A percentile compares a stretch with the other conserved stretches of the same genome.
phyloP scores from a whole-genome alignment of 345 rosid genomes.

The Schrenkiella parvula region DNA sequence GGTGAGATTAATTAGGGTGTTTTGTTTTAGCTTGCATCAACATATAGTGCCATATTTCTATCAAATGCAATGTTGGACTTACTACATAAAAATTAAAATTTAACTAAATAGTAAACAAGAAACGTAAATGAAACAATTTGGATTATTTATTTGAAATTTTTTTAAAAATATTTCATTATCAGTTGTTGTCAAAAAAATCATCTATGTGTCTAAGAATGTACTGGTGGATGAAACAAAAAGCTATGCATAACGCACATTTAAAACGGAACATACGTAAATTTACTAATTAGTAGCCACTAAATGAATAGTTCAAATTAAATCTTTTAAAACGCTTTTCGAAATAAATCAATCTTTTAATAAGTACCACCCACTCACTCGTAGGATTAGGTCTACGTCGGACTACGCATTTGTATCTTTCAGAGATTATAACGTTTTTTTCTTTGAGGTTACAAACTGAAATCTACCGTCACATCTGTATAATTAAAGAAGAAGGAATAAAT shows the following conservation, averaged over 20 bases:
- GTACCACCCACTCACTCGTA: not conserved
- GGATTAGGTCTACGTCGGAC: not conserved
- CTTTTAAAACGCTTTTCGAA: not conserved
- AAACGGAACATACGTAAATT: not conserved
- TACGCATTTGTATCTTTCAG: not conserved
- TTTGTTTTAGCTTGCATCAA: not conserved
- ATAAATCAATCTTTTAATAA: not conserved
- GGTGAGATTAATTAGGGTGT: not conserved
- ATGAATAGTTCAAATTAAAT: conserved; percentile 3
- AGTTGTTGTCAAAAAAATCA: too few species aligned
- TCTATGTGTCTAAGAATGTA: not conserved
- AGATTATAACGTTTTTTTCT: conserved; percentile 4
- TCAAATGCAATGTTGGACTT: not conserved
- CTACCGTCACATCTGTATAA: conserved; percentile 2
- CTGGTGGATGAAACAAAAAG: not conserved
- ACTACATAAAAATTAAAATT: not conserved
- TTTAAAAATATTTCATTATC: too few species aligned
- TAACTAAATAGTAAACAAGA: not conserved
- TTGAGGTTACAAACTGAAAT: conserved; percentile 1
- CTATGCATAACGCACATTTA: conserved; percentile 1
- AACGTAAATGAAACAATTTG: not conserved
- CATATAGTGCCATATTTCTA: not conserved
- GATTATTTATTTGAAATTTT: not conserved
- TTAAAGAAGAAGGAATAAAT: not conserved
- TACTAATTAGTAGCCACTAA: conserved; percentile 8